Evolutionary conservation across 106 monocot genomes (phyloP).

Genomic region (Dendrobium huoshanense): DNA sequence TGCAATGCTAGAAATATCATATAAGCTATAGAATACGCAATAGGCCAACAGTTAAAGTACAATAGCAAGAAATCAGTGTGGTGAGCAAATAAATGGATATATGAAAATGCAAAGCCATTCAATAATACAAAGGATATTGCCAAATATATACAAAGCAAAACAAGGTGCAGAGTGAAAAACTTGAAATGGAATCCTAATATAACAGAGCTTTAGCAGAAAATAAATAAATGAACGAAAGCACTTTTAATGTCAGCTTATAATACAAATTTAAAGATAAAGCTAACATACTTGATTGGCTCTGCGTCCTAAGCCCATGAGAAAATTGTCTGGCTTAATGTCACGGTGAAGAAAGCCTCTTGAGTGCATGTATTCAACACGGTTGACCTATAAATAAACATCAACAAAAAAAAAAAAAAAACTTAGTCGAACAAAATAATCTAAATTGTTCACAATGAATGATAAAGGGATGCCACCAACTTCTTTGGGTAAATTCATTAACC

Average conservation of each 20-base stretch:
- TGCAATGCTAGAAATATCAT: background rate
- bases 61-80: background rate
- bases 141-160: background rate
- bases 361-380: slow-evolving; percentile 58
- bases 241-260: background rate
- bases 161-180: background rate
- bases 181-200: background rate
- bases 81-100: background rate
- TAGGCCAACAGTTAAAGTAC: background rate
- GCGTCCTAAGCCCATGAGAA: slow-evolving; percentile 59
- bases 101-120: background rate
- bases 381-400: slow-evolving; percentile 24
- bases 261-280: background rate
- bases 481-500: background rate
- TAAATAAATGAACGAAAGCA: background rate
- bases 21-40: background rate
- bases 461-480: background rate
- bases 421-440: background rate
- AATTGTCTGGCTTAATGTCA: slow-evolving; percentile 69
- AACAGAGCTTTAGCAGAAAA: background rate
- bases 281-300: slow-evolving; percentile 49
- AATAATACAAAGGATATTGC: background rate
- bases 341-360: slow-evolving; percentile 57
- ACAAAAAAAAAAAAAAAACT: background rate
- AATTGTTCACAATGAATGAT: background rate